Evolutionary conservation across 805 yeast species (phyloP).

Genomic region (Ogataea nitratoaversa): DNA sequence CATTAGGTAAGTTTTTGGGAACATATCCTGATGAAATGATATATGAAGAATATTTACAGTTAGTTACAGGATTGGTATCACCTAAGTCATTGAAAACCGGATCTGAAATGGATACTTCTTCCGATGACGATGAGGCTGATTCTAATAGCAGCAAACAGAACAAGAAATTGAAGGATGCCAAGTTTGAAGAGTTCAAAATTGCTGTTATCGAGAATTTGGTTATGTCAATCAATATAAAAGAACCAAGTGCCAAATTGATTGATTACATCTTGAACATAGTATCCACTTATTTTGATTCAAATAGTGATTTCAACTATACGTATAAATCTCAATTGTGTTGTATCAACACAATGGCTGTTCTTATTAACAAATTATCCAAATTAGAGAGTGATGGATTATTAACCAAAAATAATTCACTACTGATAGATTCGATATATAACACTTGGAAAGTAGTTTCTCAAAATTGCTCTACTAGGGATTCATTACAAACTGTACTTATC

Average conservation of each 20-base stretch:
- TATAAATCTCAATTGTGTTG: conserved; percentile 22
- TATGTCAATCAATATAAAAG: conserved; percentile 40
- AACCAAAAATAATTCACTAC: neutral
- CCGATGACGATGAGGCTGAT: conserved; percentile 29
- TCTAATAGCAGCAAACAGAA: conserved; percentile 25
- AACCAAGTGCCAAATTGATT: conserved; percentile 36
- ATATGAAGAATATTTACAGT: conserved; percentile 34
- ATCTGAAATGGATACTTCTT: conserved; percentile 32
- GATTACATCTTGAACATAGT: conserved; percentile 35
- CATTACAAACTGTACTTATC: conserved; percentile 53
- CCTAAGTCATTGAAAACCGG: conserved; percentile 25
- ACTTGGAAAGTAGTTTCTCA: conserved; percentile 14
- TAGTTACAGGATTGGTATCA: conserved; percentile 19
- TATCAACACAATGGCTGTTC: conserved; percentile 19
- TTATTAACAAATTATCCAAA: conserved; percentile 10
- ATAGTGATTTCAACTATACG: conserved; percentile 12
- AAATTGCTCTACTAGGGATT: conserved; percentile 16
- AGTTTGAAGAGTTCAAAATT: conserved; percentile 16
- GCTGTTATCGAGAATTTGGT: conserved; percentile 10
- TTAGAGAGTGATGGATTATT: neutral
- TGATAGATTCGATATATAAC: conserved; percentile 5
- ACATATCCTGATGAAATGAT: conserved; percentile 30
- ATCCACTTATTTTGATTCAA: conserved; percentile 13
- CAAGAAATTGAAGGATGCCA: conserved; percentile 17
- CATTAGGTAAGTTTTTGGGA: conserved; percentile 45